Base-by-base conservation (phyloP, 129 eudicot genomes). In the Chrysanthemum lavandulifolium region DNA sequence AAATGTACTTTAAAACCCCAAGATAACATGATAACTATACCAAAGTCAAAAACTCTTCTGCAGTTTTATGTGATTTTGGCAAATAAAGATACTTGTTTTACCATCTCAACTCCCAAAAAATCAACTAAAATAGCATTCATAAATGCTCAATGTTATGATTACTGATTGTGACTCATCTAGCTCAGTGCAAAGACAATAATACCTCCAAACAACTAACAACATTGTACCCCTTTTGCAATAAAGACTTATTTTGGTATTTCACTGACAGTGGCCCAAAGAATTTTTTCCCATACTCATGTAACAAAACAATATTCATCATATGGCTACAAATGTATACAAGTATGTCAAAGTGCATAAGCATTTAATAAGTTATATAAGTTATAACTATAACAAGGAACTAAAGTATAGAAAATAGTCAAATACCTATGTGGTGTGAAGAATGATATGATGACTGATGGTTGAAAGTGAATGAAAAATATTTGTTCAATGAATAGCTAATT, bases 111-210 rank as follows among this genome's bases (percentile, higher is more conserved):
- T 45, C 73, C 49, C 73, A 23, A n/a, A 49, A 23, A 14, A 68
- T 49, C 45, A 25, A 50, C 36, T 47, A 2, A 67, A 67, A 67
- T 45, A 12, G 57, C 71, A 64, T n/a, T 11, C 15, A 64, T 25
- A 12, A 0, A 15, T 8, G 43, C 7, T 36, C 12, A 64, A 68
- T 61, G 45, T 61, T 29, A 61, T 61, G 48, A 29, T 61, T 61
- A 27, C 45, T 61, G 67, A 29, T 29, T 25, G 16, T 27, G 67
- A 29, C 45, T 23, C 66, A 23, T 40, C 47, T 40, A 40, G 47
- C 47, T 40, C 47, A 40, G 9, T 40, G 47, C 47, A 40, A 40
- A 50, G 47, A 68, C 73, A 68, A 68, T 68, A 29, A 65, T 65
- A 40, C 70, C 70, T 65, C 55, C 27, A 65, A 36, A 64, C 61